Percentiles rank a stretch among this genome's conserved stretches.
phyloP scores from a whole-genome alignment of 2,329 filamentous ascomycete species.

The Onygena corvina region DNA sequence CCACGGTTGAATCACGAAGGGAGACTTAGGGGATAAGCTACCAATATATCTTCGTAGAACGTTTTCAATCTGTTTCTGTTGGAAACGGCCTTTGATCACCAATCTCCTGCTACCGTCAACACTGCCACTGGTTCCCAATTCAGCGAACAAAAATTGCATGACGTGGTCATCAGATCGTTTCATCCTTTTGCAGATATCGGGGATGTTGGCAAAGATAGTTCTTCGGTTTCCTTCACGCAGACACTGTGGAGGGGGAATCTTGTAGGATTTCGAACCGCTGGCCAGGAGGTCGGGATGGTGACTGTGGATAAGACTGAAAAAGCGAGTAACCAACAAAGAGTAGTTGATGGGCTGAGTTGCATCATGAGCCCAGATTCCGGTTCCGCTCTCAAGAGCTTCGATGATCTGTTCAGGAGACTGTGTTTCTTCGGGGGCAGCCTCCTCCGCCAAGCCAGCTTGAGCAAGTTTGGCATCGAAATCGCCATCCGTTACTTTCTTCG shows the following conservation, averaged over 20 bases:
- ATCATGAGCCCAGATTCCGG: conserved; percentile 81
- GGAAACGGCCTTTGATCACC: conserved; percentile 99
- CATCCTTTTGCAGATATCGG: conserved; percentile 98
- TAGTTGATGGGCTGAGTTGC: conserved; percentile 68
- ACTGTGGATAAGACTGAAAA: conserved; percentile 88
- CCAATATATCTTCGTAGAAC: conserved; percentile 90
- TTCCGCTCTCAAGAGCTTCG: conserved; percentile 69
- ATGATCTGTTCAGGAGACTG: conserved; percentile 46
- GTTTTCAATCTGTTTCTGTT: conserved; percentile 98
- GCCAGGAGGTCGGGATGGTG: conserved; percentile 94
- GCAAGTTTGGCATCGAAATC: conserved; percentile 59
- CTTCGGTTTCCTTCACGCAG: conserved; percentile 99
- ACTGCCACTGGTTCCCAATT: conserved; percentile 92
- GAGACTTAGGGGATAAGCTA: conserved; percentile 36
- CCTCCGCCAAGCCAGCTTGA: conserved; percentile 47
- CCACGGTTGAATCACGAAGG: neutral
- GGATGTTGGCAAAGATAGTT: conserved; percentile 98
- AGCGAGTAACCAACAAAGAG: conserved; percentile 72
- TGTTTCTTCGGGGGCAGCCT: conserved; percentile 46
- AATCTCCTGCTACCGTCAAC: conserved; percentile 85
- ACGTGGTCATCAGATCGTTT: conserved; percentile 98
- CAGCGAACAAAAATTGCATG: conserved; percentile 91
- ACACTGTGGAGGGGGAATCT: conserved; percentile 97
- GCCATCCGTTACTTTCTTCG: conserved; percentile 43
- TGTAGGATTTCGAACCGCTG: conserved; percentile 86